These are phyloP conservation scores for Calonectria pseudoreteaudii DNA, from an alignment of 2,329 filamentous ascomycete genomes.

Conservation along the genomic window DNA sequence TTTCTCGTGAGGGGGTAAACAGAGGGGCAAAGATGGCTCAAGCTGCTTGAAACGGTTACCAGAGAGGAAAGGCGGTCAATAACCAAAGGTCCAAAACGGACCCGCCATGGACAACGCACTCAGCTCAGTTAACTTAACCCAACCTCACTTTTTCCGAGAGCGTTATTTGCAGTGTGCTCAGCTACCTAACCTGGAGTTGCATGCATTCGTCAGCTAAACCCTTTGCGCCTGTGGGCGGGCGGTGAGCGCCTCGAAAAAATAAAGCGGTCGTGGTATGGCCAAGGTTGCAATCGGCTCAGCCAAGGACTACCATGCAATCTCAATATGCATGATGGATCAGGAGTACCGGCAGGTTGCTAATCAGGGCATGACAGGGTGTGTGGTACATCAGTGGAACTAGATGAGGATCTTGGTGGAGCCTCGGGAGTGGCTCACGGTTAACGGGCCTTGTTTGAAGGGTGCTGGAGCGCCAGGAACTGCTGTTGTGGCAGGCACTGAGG, in stretches of 20 bases:
- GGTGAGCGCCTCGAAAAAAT: slow-evolving; percentile 5
- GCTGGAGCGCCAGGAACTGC: neutral
- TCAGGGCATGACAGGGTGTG: slow-evolving; percentile 5
- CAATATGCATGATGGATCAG: slow-evolving; percentile 21
- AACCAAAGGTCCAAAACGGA: slow-evolving; percentile 13
- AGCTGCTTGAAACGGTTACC: slow-evolving; percentile 29
- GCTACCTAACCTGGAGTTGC: slow-evolving; percentile 14
- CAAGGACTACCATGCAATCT: slow-evolving; percentile 19
- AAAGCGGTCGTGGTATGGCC: neutral
- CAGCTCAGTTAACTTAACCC: neutral
- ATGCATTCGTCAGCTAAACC: neutral
- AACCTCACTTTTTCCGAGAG: neutral
- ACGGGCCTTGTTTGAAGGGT: slow-evolving; percentile 5
- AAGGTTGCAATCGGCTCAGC: neutral
- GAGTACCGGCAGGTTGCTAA: slow-evolving; percentile 26
- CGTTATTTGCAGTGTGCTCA: neutral
- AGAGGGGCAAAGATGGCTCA: slow-evolving; percentile 24
- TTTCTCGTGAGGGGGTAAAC: slow-evolving; percentile 5
- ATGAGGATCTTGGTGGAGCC: slow-evolving; percentile 11
- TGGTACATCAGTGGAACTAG: slow-evolving; percentile 22
- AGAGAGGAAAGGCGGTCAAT: slow-evolving; percentile 41
- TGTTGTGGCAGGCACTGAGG: slow-evolving; percentile 22
- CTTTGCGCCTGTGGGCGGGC: neutral
- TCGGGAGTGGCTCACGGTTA: neutral
- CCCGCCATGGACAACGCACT: neutral